Conservation (phyloP, 2,329 filamentous ascomycete genomes). For the Sarocladium brachiariae region DNA sequence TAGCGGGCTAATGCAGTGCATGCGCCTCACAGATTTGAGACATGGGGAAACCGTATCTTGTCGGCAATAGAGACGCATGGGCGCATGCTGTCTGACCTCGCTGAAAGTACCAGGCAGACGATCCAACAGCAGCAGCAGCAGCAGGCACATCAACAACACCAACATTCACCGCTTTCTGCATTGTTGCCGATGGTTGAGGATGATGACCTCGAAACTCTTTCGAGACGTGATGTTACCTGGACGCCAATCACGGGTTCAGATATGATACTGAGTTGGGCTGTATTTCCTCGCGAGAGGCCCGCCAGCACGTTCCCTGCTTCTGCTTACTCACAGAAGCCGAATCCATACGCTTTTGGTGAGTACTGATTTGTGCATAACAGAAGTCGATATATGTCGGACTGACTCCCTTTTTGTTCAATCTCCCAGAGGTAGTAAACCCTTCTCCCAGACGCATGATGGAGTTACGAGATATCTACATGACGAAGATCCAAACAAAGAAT, state of each 20-base stretch:
- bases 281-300: constrained; percentile 12
- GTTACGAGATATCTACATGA: constrained; percentile 12
- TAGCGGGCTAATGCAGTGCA: neutral
- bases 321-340: constrained; percentile 12
- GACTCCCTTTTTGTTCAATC: too few species aligned
- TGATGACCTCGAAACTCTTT: constrained; percentile 12
- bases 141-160: too few species aligned
- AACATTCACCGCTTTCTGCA: constrained; percentile 9
- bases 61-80: constrained; percentile 13
- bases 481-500: constrained; percentile 11
- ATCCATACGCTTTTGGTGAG: constrained; percentile 11
- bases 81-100: constrained; percentile 11
- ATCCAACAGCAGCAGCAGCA: constrained; percentile 8
- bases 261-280: constrained; percentile 13
- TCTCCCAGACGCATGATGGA: constrained; percentile 10
- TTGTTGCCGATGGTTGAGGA: constrained; percentile 8
- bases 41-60: constrained; percentile 13
- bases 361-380: neutral
- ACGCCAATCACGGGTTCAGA: constrained; percentile 14
- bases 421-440: constrained; percentile 2
- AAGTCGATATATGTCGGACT: too few species aligned
- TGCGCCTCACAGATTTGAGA: constrained; percentile 11
- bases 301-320: constrained; percentile 12
- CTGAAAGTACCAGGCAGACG: constrained; percentile 5
- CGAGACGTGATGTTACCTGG: constrained; percentile 12